A percentile compares a stretch with the other conserved stretches of the same genome.
Conservation (phyloP, 805 yeast species). For the Candida ipomoeae region DNA sequence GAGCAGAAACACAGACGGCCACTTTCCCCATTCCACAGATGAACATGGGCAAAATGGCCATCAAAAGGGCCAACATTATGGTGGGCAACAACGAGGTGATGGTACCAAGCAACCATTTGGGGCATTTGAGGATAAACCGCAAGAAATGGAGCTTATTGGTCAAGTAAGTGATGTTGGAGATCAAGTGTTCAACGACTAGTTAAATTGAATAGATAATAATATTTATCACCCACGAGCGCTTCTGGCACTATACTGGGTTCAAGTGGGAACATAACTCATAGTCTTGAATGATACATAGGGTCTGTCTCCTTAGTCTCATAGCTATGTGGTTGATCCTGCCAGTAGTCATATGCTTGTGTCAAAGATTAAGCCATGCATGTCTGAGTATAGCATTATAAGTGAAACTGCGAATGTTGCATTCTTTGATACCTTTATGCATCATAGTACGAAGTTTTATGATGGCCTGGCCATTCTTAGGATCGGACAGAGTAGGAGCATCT, state of each 20-base stretch:
- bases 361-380: background rate
- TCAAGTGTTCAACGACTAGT: too few relatives aligned
- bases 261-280: too few relatives aligned
- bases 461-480: too few relatives aligned
- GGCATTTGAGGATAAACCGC: conserved; percentile 53
- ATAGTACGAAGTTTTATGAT: too few relatives aligned
- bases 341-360: background rate
- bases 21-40: conserved; percentile 60
- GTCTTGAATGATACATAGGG: too few relatives aligned
- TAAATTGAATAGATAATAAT: too few relatives aligned
- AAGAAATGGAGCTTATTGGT: conserved; percentile 50
- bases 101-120: conserved; percentile 52
- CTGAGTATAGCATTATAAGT: background rate
- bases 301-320: too few relatives aligned
- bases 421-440: too few relatives aligned
- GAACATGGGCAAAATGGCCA: conserved; percentile 62
- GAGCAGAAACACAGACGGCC: conserved; percentile 58
- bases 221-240: too few relatives aligned
- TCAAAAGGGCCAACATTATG: conserved; percentile 57
- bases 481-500: too few relatives aligned
- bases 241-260: too few relatives aligned
- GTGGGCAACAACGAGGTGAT: conserved; percentile 70
- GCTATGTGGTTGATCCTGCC: background rate
- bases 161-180: conserved; percentile 63
- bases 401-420: too few relatives aligned